Evolutionary conservation across 345 rosid species (phyloP).

Genomic region (Tarenaya hassleriana): DNA sequence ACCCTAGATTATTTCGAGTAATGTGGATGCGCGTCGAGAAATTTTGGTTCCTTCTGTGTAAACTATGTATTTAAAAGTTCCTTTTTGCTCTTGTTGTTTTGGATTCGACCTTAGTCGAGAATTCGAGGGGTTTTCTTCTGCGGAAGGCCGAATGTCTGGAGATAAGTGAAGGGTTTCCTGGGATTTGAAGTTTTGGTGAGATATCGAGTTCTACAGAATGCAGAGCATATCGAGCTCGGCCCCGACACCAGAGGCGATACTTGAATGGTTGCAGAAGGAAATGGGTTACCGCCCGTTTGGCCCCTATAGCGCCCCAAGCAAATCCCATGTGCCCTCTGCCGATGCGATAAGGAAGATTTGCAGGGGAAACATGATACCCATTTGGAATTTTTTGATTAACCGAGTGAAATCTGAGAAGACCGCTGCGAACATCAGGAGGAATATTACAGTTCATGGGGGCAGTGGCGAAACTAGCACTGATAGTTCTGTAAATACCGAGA

Average conservation of each 20-base stretch:
- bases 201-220: constrained; percentile 29
- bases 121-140: no score
- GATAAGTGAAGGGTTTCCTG: not conserved
- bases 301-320: constrained; percentile 47
- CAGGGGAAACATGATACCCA: constrained; percentile 80
- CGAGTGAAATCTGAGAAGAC: constrained; percentile 86
- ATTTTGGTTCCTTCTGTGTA: no score
- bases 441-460: constrained; percentile 69
- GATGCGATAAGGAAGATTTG: constrained; percentile 68
- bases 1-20: not conserved
- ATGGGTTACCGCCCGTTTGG: constrained; percentile 81
- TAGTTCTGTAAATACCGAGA: constrained; percentile 32
- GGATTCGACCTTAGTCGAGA: not conserved
- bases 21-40: no score
- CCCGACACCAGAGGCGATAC: constrained; percentile 65
- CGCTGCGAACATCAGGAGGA: constrained; percentile 66
- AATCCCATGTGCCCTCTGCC: constrained; percentile 54
- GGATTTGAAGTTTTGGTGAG: constrained; percentile 8
- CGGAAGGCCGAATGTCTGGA: not conserved
- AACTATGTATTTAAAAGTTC: not conserved
- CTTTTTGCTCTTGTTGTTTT: constrained; percentile 3
- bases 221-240: constrained; percentile 36
- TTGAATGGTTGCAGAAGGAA: constrained; percentile 84
- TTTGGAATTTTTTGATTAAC: constrained; percentile 60
- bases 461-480: constrained; percentile 27